Percentiles rank a stretch among this genome's conserved stretches.
Evolutionary conservation across 495 filamentous ascomycete genomes (phyloP).

Genomic region (Penicillium daleae): DNA sequence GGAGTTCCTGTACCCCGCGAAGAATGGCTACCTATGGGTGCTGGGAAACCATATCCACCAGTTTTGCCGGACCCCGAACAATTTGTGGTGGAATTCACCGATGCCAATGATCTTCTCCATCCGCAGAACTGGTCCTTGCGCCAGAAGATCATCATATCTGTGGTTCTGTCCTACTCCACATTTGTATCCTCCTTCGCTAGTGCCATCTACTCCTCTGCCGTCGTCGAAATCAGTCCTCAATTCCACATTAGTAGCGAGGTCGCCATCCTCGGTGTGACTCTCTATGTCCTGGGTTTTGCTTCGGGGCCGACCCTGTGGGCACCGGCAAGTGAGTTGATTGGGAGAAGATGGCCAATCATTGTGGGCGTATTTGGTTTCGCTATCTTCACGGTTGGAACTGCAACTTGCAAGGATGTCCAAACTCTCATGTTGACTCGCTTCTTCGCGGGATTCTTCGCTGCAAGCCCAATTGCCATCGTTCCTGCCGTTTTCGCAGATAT

Average conservation of each 20-base stretch:
- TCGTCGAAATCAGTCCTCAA: conserved; percentile 38
- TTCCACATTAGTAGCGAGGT: conserved; percentile 56
- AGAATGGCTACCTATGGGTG: conserved; percentile 42
- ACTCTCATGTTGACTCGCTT: conserved; percentile 56
- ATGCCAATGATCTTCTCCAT: conserved; percentile 53
- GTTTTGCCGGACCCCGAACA: conserved; percentile 48
- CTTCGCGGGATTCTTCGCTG: conserved; percentile 53
- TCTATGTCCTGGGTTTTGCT: conserved; percentile 60
- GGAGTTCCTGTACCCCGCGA: conserved; percentile 23
- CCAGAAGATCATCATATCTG: conserved; percentile 30
- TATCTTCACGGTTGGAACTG: conserved; percentile 58
- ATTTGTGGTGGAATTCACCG: conserved; percentile 59
- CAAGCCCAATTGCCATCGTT: conserved; percentile 52
- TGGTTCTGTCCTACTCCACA: conserved; percentile 51
- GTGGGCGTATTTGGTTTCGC: conserved; percentile 55
- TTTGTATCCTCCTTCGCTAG: conserved; percentile 57
- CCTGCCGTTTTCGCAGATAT: conserved; percentile 56
- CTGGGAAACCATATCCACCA: conserved; percentile 49
- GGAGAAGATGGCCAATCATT: conserved; percentile 57
- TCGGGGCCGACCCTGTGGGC: conserved; percentile 59
- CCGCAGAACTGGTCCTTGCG: conserved; percentile 54
- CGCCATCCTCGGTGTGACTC: conserved; percentile 54
- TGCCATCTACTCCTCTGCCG: conserved; percentile 57
- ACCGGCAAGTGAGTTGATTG: conserved; percentile 78
- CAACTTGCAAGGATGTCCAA: conserved; percentile 61